Conservation (phyloP, 352 stramenopile genomes). For the Phytophthora pistaciae region DNA sequence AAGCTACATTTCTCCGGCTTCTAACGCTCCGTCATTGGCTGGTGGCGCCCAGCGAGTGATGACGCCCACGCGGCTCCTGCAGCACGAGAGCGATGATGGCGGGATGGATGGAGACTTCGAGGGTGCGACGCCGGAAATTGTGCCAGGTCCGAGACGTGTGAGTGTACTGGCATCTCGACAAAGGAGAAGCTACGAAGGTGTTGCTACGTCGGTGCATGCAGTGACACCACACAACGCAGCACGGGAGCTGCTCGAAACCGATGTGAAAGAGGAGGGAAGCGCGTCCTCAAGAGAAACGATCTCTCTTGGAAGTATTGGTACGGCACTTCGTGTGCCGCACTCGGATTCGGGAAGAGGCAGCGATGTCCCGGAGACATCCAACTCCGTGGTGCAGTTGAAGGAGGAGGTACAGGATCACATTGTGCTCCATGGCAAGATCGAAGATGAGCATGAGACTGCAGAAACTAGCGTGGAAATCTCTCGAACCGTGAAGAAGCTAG, state of each 20-base stretch:
- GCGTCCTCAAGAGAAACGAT: constrained; percentile 27
- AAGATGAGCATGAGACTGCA: not conserved
- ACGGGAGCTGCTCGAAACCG: not conserved
- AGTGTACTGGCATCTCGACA: constrained; percentile 24
- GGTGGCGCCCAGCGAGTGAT: constrained; percentile 69
- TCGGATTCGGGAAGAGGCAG: constrained; percentile 5
- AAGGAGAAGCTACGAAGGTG: constrained; percentile 21
- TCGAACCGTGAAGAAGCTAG: constrained; percentile 17
- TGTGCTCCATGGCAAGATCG: constrained; percentile 1
- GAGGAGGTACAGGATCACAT: constrained; percentile 11
- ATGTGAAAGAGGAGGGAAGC: constrained; percentile 17
- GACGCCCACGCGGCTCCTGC: constrained; percentile 50
- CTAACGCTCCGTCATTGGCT: constrained; percentile 50
- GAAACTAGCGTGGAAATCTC: constrained; percentile 3
- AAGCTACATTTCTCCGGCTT: constrained; percentile 62
- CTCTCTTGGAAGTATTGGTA: constrained; percentile 30
- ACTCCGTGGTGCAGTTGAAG: not conserved
- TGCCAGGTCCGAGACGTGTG: constrained; percentile 30
- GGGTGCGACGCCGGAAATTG: constrained; percentile 22
- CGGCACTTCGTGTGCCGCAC: constrained; percentile 23
- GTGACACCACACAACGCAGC: constrained; percentile 9
- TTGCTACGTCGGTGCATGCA: not conserved
- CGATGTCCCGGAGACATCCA: not conserved
- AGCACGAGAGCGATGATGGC: constrained; percentile 35
- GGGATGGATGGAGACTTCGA: constrained; percentile 41